Conservation (phyloP, 192 early-diverging fungal genomes). For the Coemansia interrupta region DNA sequence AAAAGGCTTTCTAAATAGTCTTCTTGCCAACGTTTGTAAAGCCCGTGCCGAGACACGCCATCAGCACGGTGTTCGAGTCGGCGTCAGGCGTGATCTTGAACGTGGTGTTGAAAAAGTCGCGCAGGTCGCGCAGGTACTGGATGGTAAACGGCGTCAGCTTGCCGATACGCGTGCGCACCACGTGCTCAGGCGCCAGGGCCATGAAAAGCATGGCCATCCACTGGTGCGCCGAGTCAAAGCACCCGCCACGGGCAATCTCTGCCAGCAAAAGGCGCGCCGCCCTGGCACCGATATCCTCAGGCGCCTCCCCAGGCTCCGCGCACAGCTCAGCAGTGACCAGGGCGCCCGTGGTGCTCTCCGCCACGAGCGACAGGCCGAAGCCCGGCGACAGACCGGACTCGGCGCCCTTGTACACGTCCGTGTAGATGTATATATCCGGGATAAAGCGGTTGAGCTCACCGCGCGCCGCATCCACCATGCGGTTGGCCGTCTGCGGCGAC, state of each 20-base stretch:
- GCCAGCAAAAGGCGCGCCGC: slow-evolving; percentile 74
- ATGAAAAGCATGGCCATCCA: slow-evolving; percentile 84
- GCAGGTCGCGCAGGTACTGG: slow-evolving; percentile 87
- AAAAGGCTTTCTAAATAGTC: slow-evolving; percentile 29
- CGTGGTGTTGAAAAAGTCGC: slow-evolving; percentile 81
- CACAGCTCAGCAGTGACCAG: slow-evolving; percentile 84
- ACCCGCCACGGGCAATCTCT: slow-evolving; percentile 86
- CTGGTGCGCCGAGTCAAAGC: slow-evolving; percentile 84
- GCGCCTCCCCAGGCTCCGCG: slow-evolving; percentile 73
- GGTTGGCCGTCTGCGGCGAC: slow-evolving; percentile 91
- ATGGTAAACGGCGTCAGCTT: slow-evolving; percentile 86
- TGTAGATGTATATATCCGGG: slow-evolving; percentile 96
- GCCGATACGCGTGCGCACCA: slow-evolving; percentile 83
- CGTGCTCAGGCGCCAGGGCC: slow-evolving; percentile 89
- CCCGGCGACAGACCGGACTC: slow-evolving; percentile 91
- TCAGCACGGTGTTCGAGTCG: slow-evolving; percentile 63
- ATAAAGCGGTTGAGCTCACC: slow-evolving; percentile 86
- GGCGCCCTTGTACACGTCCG: slow-evolving; percentile 95
- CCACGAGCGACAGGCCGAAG: slow-evolving; percentile 87
- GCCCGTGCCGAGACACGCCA: slow-evolving; percentile 87
- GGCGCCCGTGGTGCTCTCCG: slow-evolving; percentile 82
- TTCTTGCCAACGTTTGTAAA: slow-evolving; percentile 91
- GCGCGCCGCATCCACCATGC: slow-evolving; percentile 84
- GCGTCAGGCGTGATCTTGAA: slow-evolving; percentile 89
- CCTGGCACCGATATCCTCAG: slow-evolving; percentile 84